A percentile compares a stretch with the other conserved stretches of the same genome.
These are phyloP conservation scores for Candolleomyces efflorescens DNA, from an alignment of 768 basidiomycete genomes.

Conservation along the genomic window DNA sequence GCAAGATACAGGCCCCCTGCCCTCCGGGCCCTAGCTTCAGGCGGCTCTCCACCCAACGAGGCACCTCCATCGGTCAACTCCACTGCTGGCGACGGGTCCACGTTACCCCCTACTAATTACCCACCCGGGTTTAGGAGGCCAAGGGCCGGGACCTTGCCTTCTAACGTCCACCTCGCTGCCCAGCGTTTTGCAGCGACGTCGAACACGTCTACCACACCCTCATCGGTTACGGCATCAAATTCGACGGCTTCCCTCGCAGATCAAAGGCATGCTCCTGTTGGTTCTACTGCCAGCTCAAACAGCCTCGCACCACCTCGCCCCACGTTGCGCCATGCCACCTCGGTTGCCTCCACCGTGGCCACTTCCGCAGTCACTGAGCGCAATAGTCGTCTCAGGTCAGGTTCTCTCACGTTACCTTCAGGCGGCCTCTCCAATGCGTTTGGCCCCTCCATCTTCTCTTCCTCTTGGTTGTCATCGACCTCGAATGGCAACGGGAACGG, in stretches of 20 bases:
- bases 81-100: conserved; percentile 47
- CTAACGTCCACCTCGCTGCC: conserved; percentile 86
- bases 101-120: conserved; percentile 69
- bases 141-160: conserved; percentile 96
- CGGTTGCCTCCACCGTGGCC: conserved; percentile 55
- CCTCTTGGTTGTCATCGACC: conserved; percentile 76
- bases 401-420: conserved; percentile 84
- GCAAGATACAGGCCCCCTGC: conserved; percentile 79
- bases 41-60: conserved; percentile 73
- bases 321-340: conserved; percentile 68
- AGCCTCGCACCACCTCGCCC: conserved; percentile 50
- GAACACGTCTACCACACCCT: conserved; percentile 41
- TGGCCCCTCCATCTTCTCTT: conserved; percentile 85
- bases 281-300: conserved; percentile 34
- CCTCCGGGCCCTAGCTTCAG: conserved; percentile 65
- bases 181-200: conserved; percentile 75
- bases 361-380: conserved; percentile 53
- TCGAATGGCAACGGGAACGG: conserved; percentile 48
- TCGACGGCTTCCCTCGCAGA: conserved; percentile 36
- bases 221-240: conserved; percentile 22
- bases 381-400: conserved; percentile 85
- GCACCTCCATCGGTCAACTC: conserved; percentile 52
- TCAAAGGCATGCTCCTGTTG: conserved; percentile 46
- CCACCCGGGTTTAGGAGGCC: conserved; percentile 89
- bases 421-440: conserved; percentile 79